phyloP scores from a whole-genome alignment of 345 rosid species.

The Noccaea caerulescens region DNA sequence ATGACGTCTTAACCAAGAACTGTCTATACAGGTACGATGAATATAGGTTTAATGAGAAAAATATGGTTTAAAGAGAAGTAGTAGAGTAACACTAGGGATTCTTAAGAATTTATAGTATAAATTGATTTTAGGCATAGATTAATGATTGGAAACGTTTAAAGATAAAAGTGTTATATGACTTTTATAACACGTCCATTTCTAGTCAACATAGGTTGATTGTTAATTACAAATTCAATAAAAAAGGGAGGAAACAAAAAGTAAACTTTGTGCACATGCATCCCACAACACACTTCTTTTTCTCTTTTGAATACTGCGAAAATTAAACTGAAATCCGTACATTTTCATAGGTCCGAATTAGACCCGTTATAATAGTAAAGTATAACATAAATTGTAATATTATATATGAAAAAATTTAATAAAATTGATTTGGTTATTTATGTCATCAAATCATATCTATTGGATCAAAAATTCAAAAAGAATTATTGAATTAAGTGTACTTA shows the following conservation, averaged over 20 bases:
- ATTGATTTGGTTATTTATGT: too few relatives aligned
- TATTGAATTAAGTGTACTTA: too few relatives aligned
- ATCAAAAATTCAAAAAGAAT: too few relatives aligned
- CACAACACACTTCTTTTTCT: not conserved
- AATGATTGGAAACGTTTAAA: constrained; percentile 29
- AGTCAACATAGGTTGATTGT: constrained; percentile 22
- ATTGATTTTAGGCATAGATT: constrained; percentile 27
- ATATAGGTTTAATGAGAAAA: not conserved
- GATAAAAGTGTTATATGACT: constrained; percentile 16
- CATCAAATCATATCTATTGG: too few relatives aligned
- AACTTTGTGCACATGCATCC: constrained; percentile 28
- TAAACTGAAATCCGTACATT: too few relatives aligned
- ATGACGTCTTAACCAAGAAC: too few relatives aligned
- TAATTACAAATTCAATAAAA: constrained; percentile 23
- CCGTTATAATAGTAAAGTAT: too few relatives aligned
- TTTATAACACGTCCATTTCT: constrained; percentile 23
- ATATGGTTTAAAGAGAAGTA: not conserved
- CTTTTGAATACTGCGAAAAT: too few relatives aligned
- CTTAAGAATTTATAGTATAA: not conserved
- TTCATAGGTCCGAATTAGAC: too few relatives aligned
- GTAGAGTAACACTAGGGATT: not conserved
- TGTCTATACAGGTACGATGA: not conserved
- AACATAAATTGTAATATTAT: too few relatives aligned
- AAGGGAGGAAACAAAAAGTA: constrained; percentile 25
- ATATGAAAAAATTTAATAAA: too few relatives aligned